Evolutionary conservation across 2,329 filamentous ascomycete species (phyloP), one percentile per base, ranked within the genome.

Genomic region (Scedosporium aurantiacum): DNA sequence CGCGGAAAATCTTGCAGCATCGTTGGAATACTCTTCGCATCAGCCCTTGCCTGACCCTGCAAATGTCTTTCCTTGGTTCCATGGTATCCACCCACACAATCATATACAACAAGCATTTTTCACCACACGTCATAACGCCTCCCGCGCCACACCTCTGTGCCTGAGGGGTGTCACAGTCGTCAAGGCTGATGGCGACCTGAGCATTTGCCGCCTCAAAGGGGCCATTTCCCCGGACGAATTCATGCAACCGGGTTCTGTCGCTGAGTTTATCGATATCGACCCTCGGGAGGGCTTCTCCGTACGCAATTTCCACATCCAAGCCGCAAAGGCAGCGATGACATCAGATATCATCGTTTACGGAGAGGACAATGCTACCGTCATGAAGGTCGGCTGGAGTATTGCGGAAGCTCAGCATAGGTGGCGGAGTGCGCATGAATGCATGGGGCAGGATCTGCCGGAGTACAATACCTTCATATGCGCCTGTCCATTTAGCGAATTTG

Each of bases 261-360:
- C 82, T 54, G 80, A 85, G 23, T 96, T 99, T 69, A 76, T 91
- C 63, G 90, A 96, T 52, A 82, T 87, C 47, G 94, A 99, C 69
- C 94, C 94, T 1, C 82, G 78, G 61, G 90, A 96, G 66, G 94
- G 94, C 7, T 97, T 97, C 70, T 96, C 91, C 4, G 92, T 97
- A 52, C 85, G 94, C 55, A 97, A 97, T 72, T 99, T 99, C 70
- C 93, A 97, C 68, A 97, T 97, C 45, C 94, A 99, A 73, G 83
- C 90, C 0, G 89, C 89, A 63, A 99, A 99, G 72, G 78, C 90
- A 65, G 92, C 92, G 61, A 84, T 89, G 65, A 83, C 94, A 7
- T 97, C 92, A 0, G 94, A 99, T 71, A 90, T 99, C 65, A 82
- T 99, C 47, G 83, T 99, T 1, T 99, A 99, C 70, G 91, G 91